phyloP scores from a whole-genome alignment of 106 monocot species.

The Chionographis japonica region DNA sequence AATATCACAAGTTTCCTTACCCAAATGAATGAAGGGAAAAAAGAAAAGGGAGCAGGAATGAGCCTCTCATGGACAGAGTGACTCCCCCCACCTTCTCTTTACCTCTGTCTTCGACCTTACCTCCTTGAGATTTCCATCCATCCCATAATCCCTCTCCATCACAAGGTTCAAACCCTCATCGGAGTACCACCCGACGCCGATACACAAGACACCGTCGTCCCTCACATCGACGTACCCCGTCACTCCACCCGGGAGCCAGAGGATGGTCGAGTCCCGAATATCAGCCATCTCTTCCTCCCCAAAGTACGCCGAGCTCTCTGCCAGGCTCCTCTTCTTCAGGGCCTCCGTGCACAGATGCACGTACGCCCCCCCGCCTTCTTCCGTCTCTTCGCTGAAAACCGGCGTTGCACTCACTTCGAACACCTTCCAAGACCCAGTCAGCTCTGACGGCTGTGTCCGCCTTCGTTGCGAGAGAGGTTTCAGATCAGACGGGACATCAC shows the following conservation, averaged over 20 bases:
- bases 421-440: conserved; percentile 85
- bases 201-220: conserved; percentile 71
- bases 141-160: conserved; percentile 98
- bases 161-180: conserved; percentile 94
- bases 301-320: conserved; percentile 50
- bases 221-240: conserved; percentile 83
- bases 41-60: not conserved
- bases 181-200: conserved; percentile 93
- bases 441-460: conserved; percentile 70
- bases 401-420: conserved; percentile 80
- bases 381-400: conserved; percentile 28
- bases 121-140: conserved; percentile 92
- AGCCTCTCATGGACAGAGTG: conserved; percentile 7
- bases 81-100: conserved; percentile 59
- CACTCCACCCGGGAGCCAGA: conserved; percentile 95
- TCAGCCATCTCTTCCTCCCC: conserved; percentile 82
- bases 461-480: conserved; percentile 70
- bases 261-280: conserved; percentile 71
- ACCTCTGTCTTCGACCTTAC: conserved; percentile 88
- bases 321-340: conserved; percentile 81
- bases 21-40: not conserved
- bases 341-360: conserved; percentile 88
- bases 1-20: too few species aligned
- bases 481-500: conserved; percentile 45
- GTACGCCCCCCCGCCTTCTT: conserved; percentile 30